These are phyloP conservation scores for Saitozyma podzolica DNA, from an alignment of 768 basidiomycete genomes.

Conservation along the genomic window DNA sequence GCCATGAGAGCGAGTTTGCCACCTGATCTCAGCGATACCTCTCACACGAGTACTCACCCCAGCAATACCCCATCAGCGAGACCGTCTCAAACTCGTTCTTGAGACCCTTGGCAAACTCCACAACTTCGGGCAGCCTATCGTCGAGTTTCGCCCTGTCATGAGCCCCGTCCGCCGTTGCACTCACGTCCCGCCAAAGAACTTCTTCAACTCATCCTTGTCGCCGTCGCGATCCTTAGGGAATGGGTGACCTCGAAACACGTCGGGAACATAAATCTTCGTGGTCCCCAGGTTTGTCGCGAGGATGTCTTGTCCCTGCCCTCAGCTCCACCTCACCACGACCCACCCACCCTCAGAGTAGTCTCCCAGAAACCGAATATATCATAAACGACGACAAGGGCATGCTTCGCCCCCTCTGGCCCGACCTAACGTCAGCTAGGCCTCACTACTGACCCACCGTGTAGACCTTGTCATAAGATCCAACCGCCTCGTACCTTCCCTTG, in stretches of 20 bases:
- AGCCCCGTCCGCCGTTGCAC: not conserved
- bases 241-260: conserved; percentile 63
- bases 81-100: conserved; percentile 55
- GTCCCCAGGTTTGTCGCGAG: conserved; percentile 58
- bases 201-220: conserved; percentile 60
- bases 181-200: conserved; percentile 61
- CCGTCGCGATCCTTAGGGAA: conserved; percentile 62
- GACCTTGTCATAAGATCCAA: conserved; percentile 38
- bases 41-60: conserved; percentile 24
- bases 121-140: conserved; percentile 60
- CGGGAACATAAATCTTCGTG: conserved; percentile 66
- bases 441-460: conserved; percentile 31
- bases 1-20: conserved; percentile 48
- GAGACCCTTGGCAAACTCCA: conserved; percentile 56
- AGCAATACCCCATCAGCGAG: conserved; percentile 56
- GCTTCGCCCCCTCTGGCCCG: conserved; percentile 58
- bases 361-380: conserved; percentile 68
- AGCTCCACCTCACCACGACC: not conserved
- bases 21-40: conserved; percentile 39
- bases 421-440: conserved; percentile 25
- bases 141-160: conserved; percentile 44
- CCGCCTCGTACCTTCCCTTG: conserved; percentile 27
- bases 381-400: conserved; percentile 62
- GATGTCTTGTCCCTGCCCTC: conserved; percentile 63
- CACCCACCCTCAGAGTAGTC: conserved; percentile 27